Conservation (phyloP, 108 stramenopile species). For the Conticribra weissflogii region DNA sequence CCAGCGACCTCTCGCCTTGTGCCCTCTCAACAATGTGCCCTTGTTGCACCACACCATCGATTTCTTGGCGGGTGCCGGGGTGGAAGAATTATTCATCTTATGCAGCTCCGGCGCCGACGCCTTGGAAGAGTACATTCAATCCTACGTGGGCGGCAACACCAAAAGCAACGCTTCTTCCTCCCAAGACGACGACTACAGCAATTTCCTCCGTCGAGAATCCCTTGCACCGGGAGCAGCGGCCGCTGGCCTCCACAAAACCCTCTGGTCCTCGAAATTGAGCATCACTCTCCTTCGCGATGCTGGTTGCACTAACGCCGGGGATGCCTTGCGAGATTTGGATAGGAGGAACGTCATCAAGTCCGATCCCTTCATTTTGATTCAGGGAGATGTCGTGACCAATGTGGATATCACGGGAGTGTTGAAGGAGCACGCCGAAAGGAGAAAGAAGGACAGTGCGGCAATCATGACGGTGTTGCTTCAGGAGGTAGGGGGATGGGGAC, state of each 20-base stretch:
- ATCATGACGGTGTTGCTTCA: slow-evolving; percentile 91
- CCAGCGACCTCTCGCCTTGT: slow-evolving; percentile 61
- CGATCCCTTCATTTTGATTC: slow-evolving; percentile 96
- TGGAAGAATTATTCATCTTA: slow-evolving; percentile 31
- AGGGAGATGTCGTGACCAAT: slow-evolving; percentile 94
- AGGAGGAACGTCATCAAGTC: slow-evolving; percentile 89
- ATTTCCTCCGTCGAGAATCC: background rate
- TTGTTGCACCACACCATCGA: slow-evolving; percentile 94
- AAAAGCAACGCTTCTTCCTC: slow-evolving; percentile 44
- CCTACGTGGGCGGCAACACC: slow-evolving; percentile 40
- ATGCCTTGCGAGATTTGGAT: slow-evolving; percentile 96
- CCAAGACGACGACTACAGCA: background rate
- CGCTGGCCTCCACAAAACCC: slow-evolving; percentile 7
- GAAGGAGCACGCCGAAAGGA: slow-evolving; percentile 64
- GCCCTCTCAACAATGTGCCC: slow-evolving; percentile 94
- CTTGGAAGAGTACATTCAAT: slow-evolving; percentile 61
- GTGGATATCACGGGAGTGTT: slow-evolving; percentile 77
- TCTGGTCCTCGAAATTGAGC: slow-evolving; percentile 45
- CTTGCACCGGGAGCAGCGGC: background rate
- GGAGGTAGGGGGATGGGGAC: slow-evolving; percentile 58
- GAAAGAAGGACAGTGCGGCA: slow-evolving; percentile 74
- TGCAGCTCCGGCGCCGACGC: slow-evolving; percentile 53
- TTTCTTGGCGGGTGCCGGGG: slow-evolving; percentile 72
- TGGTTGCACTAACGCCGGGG: slow-evolving; percentile 87
- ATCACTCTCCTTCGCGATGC: slow-evolving; percentile 68